Base-by-base conservation (phyloP, 2,329 filamentous ascomycete species). In the Blumeria hordei region DNA sequence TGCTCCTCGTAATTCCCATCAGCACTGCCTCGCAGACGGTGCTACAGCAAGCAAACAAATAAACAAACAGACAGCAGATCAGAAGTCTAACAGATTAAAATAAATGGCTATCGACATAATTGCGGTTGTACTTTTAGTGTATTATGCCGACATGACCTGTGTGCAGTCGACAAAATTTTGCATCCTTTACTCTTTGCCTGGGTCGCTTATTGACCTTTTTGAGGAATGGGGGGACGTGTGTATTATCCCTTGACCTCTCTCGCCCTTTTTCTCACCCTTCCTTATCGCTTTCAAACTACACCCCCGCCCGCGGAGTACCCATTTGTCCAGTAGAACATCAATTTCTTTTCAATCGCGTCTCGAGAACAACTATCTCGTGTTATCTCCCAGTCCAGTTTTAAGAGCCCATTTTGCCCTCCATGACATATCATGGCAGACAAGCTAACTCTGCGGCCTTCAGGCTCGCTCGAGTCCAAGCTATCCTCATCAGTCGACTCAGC, bases 371-470 rank as follows among this genome's bases (percentile, higher is more conserved):
- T n/a, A 7, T 12, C 6, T 16, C 6, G 6, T 10, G 10, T 43
- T 43, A n/a, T n/a, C n/a, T 43, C 18, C 14, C 39, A 14, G n/a
- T 43, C 12, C 39, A 16, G 39, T 43, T 18, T 7, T n/a, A 6
- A 43, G 18, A 7, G 6, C n/a, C 39, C 16, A 43, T n/a, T n/a
- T n/a, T 43, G 14, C 12, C 39, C n/a, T 14, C 14, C 39, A 43
- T 43, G 39, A 61, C 53, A 60, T 55, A 62, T 57, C 56, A 65
- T 65, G 63, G 55, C 62, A 58, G 59, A 65, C 54, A 60, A 62
- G 60, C 62, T 65, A 56, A 65, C 61, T 56, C 59, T 60, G 57
- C 59, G 59, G 56, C 60, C 62, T 55, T 39, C 57, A 63, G 63
- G 59, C 58, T 60, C 61, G 55, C 56, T 60, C 58, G 62, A 64